Evolutionary conservation across 2,329 filamentous ascomycete species (phyloP), one percentile per base, ranked within the genome.

Genomic region (Dactylonectria macrodidyma): DNA sequence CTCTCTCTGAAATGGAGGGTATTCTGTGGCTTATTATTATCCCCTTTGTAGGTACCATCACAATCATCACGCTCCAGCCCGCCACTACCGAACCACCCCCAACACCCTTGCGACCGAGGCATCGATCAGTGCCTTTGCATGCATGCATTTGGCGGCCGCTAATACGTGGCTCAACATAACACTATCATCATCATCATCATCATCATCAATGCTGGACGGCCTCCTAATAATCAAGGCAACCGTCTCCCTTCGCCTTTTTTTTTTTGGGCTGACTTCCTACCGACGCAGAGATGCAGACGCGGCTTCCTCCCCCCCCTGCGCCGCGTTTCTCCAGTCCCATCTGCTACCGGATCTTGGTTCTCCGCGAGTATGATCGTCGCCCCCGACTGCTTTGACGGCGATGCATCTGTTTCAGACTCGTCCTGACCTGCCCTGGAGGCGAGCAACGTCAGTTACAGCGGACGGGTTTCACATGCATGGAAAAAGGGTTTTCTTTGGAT

Each of bases 341-440:
- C 57, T 65, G 63, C 56, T 57, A 66, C 63, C 63, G 63, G 63
- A 61, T 66, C 44, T 26, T 30, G 51, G 14, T 22, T 24, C 63
- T 61, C 63, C 63, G 63, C 14, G 44, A 47, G 63, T 66, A 30
- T 61, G 51, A 61, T 66, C 57, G 63, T 5, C 57, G 34, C n/a
- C 44, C 19, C 48, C 44, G 34, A 56, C 22, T 19, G 22, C 51
- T 19, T 16, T 56, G 34, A 26, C 52, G 52, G 38, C 48, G 14
- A 34, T n/a, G 51, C 16, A 22, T 24, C 30, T 14, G 64, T 62
- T 66, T 62, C 64, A 62, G 58, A 19, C 58, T 57, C 46, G 26
- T 56, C 24, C 41, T 56, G 41, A 8, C 30, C 55, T 38, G 24
- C 52, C 33, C 44, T 30, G 26, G 36, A 50, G 30, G 56, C 48